These are phyloP conservation scores for Plasmodium malariae DNA, from an alignment of 169 alveolate species.

Conservation along the genomic window DNA sequence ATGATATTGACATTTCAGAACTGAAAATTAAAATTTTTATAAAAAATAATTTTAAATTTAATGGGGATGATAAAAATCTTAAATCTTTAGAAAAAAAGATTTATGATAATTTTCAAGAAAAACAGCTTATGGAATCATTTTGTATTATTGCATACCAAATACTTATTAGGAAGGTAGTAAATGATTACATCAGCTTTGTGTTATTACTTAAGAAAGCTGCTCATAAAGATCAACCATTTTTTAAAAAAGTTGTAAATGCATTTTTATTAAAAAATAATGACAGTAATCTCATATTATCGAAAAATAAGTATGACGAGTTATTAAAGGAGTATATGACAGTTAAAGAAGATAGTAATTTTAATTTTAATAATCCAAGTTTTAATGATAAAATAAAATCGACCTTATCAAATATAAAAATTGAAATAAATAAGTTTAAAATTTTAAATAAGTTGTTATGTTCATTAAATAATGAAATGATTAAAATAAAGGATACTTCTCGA, in stretches of 20 bases:
- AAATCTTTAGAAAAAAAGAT: slow-evolving; percentile 17
- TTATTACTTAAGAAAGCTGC: not conserved
- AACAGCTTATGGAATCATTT: slow-evolving; percentile 1
- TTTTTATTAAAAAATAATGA: not conserved
- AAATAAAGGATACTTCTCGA: slow-evolving; percentile 1
- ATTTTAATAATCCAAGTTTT: slow-evolving; percentile 19
- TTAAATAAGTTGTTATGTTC: not conserved
- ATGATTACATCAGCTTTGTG: not conserved
- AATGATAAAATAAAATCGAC: not conserved
- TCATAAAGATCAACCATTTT: not conserved
- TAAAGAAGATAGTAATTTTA: slow-evolving; percentile 15
- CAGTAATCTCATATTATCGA: not conserved
- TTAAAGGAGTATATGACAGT: not conserved
- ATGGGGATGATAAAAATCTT: slow-evolving; percentile 1
- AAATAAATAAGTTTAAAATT: slow-evolving; percentile 33
- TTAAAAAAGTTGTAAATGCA: not conserved
- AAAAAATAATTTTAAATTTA: slow-evolving; percentile 22
- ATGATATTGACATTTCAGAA: slow-evolving; percentile 8
- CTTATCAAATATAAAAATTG: not conserved
- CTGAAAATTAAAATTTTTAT: slow-evolving; percentile 13
- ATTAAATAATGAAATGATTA: slow-evolving; percentile 13
- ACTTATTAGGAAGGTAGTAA: not conserved
- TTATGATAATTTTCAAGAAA: slow-evolving; percentile 12
- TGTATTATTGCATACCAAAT: slow-evolving; percentile 4
- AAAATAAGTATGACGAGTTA: not conserved